Evolutionary conservation across 805 yeast species (phyloP), one percentile per base, ranked within the genome.

Genomic region (Lipomyces oligophaga): DNA sequence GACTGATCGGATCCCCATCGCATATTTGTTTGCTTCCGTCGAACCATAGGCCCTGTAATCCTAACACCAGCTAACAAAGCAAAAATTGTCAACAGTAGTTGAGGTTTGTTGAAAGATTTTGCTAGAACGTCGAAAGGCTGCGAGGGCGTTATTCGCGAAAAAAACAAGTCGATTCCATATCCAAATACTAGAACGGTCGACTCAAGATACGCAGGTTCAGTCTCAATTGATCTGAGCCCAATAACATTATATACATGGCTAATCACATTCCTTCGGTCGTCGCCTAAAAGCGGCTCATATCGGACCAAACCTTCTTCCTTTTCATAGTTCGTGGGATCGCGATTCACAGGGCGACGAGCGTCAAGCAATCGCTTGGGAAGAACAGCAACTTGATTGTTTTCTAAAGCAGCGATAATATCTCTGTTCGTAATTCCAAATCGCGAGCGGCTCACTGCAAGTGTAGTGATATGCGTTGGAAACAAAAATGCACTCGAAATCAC

Each of bases 111-210:
- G 61, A 93, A 93, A 41, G 73, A 71, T 25, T 73, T 67, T 21
- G 80, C 76, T 63, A 90, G 72, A 41, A 78, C 71, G 66, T 90
- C 98, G 66, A 85, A 89, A 32, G 86, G 85, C 34, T 77, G 77
- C 0, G 96, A 85, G 0, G 97, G 96, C 41, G 83, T 76, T 15
- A 84, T 73, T 46, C 79, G 72, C 0, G 94, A 81, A 60, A 89
- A 85, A 67, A 85, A 89, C 5, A 83, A 63, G 61, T 86, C 94
- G n/a, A 72, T 65, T 16, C 83, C 85, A 30, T 75, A 71, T 51
- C 93, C 80, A 0, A 85, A 76, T 16, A 85, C 72, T 15, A 67
- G 47, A 1, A 83, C 72, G 0, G 97, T 88, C 1, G 95, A 85
- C 66, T 90, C 97, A 41, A 88, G 69, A 32, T 77, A 73, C 0